Evolutionary conservation across 305 asterid genomes (phyloP).

Genomic region (Salvia sclarea): DNA sequence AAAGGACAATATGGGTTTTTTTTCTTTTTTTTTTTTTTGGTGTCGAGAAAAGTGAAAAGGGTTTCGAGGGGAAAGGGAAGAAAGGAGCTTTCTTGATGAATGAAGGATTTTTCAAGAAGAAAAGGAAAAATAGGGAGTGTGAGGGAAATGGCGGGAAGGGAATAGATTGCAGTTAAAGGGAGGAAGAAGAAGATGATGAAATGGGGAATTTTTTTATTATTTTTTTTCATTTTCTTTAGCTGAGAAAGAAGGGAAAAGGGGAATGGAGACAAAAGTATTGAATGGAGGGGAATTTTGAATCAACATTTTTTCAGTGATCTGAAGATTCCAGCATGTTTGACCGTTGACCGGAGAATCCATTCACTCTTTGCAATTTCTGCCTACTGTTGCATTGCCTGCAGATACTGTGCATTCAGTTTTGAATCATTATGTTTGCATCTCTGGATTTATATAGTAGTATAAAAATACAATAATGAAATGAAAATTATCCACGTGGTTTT

Average conservation of each 20-base stretch:
- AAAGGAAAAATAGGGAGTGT: too few relatives aligned
- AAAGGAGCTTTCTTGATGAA: too few relatives aligned
- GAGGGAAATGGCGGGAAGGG: not conserved
- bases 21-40: too few relatives aligned
- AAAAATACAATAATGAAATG: too few relatives aligned
- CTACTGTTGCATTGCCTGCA: not conserved
- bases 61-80: not conserved
- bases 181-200: too few relatives aligned
- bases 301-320: slow-evolving; percentile 38
- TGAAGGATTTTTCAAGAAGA: too few relatives aligned
- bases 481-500: too few relatives aligned
- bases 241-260: not conserved
- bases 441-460: not conserved
- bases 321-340: slow-evolving; percentile 47
- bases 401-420: not conserved
- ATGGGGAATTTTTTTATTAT: too few relatives aligned
- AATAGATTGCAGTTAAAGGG: not conserved
- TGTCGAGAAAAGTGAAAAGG: not conserved
- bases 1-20: too few relatives aligned
- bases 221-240: too few relatives aligned
- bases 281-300: slow-evolving; percentile 23
- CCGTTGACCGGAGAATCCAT: slow-evolving; percentile 42
- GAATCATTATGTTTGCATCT: not conserved
- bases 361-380: not conserved
- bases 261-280: slow-evolving; percentile 29